A percentile compares a stretch with the other conserved stretches of the same genome.
Evolutionary conservation across 805 yeast genomes (phyloP).

Genomic region (Yarrowia sp.): DNA sequence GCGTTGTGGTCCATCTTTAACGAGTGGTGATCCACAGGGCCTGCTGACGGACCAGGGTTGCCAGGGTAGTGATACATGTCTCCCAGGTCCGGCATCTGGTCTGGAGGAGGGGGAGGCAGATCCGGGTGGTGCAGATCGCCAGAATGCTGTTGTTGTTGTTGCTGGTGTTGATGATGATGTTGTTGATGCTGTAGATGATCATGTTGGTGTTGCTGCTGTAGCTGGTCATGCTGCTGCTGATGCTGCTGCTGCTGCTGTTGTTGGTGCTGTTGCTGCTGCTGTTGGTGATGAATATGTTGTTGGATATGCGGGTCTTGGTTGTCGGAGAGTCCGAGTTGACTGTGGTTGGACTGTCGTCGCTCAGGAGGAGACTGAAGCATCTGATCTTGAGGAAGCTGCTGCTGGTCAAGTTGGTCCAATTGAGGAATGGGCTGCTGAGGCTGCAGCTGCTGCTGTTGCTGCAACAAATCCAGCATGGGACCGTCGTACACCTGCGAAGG

Average conservation of each 20-base stretch:
- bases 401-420: not conserved
- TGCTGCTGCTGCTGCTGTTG: conserved; percentile 10
- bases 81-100: conserved; percentile 6
- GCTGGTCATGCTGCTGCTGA: not conserved
- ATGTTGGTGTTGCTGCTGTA: conserved; percentile 1
- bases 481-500: not conserved
- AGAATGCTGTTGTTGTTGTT: conserved; percentile 7
- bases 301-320: conserved; percentile 15
- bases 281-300: conserved; percentile 20
- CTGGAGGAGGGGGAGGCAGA: not conserved
- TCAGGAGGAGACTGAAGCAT: conserved; percentile 6
- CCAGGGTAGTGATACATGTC: conserved; percentile 14
- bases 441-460: conserved; percentile 10
- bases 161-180: not conserved
- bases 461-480: conserved; percentile 1
- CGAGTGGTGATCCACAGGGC: conserved; percentile 4
- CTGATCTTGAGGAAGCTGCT: conserved; percentile 1
- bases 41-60: not conserved
- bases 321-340: not conserved
- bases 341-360: conserved; percentile 27
- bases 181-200: not conserved
- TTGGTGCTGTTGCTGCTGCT: conserved; percentile 11
- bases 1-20: conserved; percentile 12
- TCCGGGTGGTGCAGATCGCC: conserved; percentile 9
- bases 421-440: conserved; percentile 16